Conservation (phyloP, 768 basidiomycete genomes). For the Daedaleopsis nitida region DNA sequence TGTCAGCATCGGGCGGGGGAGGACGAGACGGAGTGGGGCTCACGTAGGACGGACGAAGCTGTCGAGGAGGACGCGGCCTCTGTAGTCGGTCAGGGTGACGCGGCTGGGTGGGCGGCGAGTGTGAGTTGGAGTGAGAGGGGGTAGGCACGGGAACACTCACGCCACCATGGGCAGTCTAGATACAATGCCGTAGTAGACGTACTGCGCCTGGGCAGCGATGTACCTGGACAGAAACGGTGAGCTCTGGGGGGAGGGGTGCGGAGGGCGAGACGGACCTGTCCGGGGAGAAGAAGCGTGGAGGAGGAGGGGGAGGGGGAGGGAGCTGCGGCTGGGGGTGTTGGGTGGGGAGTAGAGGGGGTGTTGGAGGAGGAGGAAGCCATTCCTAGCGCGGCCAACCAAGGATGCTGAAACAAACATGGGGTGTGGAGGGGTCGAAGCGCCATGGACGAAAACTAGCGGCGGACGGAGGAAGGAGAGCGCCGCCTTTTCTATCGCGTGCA, state of each 20-base stretch:
- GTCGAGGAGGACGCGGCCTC: constrained; percentile 47
- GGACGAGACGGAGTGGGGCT: constrained; percentile 25
- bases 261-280: constrained; percentile 31
- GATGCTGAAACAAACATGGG: constrained; percentile 16
- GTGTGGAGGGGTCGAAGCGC: constrained; percentile 14
- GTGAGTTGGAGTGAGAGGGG: constrained; percentile 8
- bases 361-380: constrained; percentile 15
- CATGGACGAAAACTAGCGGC: constrained; percentile 3
- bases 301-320: not conserved
- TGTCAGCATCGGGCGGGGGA: not conserved
- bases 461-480: constrained; percentile 4
- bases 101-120: constrained; percentile 37
- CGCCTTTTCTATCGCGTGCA: constrained; percentile 15
- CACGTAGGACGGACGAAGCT: constrained; percentile 58
- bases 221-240: constrained; percentile 36
- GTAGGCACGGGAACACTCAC: constrained; percentile 35
- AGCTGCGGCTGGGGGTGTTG: not conserved
- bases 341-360: not conserved
- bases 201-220: constrained; percentile 47
- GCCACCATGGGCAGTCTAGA: constrained; percentile 53
- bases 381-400: constrained; percentile 5
- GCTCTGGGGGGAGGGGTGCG: constrained; percentile 23
- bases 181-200: constrained; percentile 44
- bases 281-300: constrained; percentile 19
- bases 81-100: constrained; percentile 52